A percentile compares a stretch with the other conserved stretches of the same genome.
Conservation (phyloP, 352 stramenopile genomes). For the Phytophthora uliginosa region DNA sequence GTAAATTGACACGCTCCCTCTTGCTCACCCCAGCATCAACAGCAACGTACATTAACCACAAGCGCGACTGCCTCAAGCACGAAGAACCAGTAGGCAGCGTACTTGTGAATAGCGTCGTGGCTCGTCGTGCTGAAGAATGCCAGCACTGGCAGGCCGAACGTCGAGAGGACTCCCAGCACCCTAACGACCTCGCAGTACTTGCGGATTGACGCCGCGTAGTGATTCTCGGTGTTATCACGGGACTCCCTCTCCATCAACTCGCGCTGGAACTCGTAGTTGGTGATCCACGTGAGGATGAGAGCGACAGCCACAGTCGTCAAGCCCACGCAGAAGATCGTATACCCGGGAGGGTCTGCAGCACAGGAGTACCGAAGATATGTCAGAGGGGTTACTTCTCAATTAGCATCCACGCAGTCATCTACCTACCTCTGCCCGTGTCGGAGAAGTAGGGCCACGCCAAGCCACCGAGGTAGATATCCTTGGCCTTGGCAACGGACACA, state of each 20-base stretch:
- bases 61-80: conserved; percentile 67
- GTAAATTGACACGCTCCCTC: not conserved
- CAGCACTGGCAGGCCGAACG: conserved; percentile 53
- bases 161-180: conserved; percentile 42
- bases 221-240: conserved; percentile 10
- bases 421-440: conserved; percentile 52
- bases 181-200: conserved; percentile 31
- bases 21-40: not conserved
- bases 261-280: conserved; percentile 62
- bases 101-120: conserved; percentile 66
- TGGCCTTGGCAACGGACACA: conserved; percentile 47
- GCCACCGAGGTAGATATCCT: conserved; percentile 54
- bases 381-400: not conserved
- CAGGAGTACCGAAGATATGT: not conserved
- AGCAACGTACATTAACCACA: conserved; percentile 60
- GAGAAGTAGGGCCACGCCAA: conserved; percentile 69
- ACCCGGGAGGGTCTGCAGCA: conserved; percentile 38
- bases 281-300: conserved; percentile 49
- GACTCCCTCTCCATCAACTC: conserved; percentile 29
- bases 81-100: conserved; percentile 81
- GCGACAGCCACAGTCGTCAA: conserved; percentile 38
- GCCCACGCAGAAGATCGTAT: conserved; percentile 52
- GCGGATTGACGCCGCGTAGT: conserved; percentile 16
- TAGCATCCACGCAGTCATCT: not conserved
- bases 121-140: conserved; percentile 70